Evolutionary conservation across 73 alveolate species (phyloP).

Genomic region (Tetrahymena borealis): DNA sequence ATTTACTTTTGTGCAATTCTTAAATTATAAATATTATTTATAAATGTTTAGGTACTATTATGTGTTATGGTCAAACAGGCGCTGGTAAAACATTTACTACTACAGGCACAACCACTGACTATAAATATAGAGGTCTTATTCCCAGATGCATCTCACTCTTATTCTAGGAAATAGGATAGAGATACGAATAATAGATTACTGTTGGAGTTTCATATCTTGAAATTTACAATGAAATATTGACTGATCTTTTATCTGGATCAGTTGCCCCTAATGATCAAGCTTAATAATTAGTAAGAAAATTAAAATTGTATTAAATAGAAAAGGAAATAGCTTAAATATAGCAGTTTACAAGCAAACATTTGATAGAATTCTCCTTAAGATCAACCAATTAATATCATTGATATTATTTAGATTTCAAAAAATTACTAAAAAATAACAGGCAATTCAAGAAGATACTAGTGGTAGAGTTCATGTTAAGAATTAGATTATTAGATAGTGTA

Average conservation of each 20-base stretch:
- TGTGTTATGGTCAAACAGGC: slow-evolving; percentile 99
- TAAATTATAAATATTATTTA: slow-evolving; percentile 79
- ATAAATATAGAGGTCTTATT: slow-evolving; percentile 96
- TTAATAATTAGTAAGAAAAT: not conserved
- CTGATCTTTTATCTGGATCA: slow-evolving; percentile 76
- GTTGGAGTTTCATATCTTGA: slow-evolving; percentile 93
- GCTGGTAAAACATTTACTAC: slow-evolving; percentile 99
- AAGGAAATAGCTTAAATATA: not conserved
- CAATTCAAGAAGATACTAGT: slow-evolving; percentile 79
- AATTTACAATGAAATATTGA: slow-evolving; percentile 98
- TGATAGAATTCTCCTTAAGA: not conserved
- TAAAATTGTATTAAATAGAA: not conserved
- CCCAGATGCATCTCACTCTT: slow-evolving; percentile 94
- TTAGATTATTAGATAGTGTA: slow-evolving; percentile 66
- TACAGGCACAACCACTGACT: slow-evolving; percentile 93
- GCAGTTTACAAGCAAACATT: not conserved
- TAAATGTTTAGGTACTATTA: slow-evolving; percentile 86
- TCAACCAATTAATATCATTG: not conserved
- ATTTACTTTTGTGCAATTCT: slow-evolving; percentile 64
- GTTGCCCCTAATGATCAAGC: not conserved
- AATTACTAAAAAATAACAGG: not conserved
- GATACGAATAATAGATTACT: slow-evolving; percentile 77
- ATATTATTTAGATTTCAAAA: not conserved
- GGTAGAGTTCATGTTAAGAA: slow-evolving; percentile 92
- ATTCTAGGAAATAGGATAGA: slow-evolving; percentile 83